Evolutionary conservation across 2,329 filamentous ascomycete species (phyloP).

Genomic region (Hypoxylon sp.): DNA sequence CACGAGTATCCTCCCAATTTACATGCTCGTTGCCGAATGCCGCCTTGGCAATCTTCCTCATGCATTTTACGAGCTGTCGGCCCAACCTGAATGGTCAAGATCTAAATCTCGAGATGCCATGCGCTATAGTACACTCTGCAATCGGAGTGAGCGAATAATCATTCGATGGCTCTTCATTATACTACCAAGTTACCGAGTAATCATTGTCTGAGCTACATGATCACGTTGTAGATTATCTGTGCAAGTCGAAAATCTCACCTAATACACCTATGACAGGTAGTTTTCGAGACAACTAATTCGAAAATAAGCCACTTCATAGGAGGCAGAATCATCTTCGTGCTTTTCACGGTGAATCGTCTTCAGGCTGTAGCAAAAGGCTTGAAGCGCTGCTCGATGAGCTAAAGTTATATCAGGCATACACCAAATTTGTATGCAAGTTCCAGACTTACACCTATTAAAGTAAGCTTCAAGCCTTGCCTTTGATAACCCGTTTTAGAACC

Average conservation of each 20-base stretch:
- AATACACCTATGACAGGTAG: neutral
- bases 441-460: neutral
- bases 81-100: conserved; percentile 3
- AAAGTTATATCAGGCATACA: too few relatives aligned
- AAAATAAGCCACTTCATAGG: neutral
- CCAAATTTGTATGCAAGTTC: too few relatives aligned
- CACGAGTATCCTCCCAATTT: conserved; percentile 10
- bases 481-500: neutral
- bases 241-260: conserved; percentile 8
- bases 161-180: conserved; percentile 14
- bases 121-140: neutral
- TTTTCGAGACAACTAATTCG: neutral
- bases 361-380: too few relatives aligned
- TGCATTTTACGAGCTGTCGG: conserved; percentile 21
- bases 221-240: neutral
- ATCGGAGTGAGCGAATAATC: neutral
- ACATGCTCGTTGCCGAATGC: conserved; percentile 36
- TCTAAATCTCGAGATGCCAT: neutral
- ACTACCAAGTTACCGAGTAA: conserved; percentile 2
- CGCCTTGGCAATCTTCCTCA: conserved; percentile 38
- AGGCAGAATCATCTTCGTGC: neutral
- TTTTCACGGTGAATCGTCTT: neutral
- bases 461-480: neutral
- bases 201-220: neutral
- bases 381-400: too few relatives aligned